phyloP scores from a whole-genome alignment of 1,284 basidiomycete species.

The Athelia sp. region DNA sequence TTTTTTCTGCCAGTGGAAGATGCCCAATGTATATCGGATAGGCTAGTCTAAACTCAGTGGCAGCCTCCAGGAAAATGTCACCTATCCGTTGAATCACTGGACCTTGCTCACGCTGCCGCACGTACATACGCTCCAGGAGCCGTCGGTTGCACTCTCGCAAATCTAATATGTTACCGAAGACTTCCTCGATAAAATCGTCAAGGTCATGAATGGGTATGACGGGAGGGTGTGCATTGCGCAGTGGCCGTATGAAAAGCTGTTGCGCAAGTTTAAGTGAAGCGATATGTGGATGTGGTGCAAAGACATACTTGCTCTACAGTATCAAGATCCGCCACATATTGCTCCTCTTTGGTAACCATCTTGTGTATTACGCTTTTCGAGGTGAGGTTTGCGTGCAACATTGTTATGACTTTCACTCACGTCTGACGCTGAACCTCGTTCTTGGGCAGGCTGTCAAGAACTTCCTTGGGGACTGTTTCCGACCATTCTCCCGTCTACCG shows the following conservation, averaged over 20 bases:
- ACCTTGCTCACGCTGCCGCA: slow-evolving; percentile 84
- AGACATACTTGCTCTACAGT: slow-evolving; percentile 59
- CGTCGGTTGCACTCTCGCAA: slow-evolving; percentile 78
- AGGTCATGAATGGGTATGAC: slow-evolving; percentile 65
- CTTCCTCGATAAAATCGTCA: slow-evolving; percentile 79
- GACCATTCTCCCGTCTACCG: slow-evolving; percentile 63
- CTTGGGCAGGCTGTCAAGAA: slow-evolving; percentile 66
- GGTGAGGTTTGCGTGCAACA: not conserved
- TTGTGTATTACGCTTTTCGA: slow-evolving; percentile 81
- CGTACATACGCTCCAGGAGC: slow-evolving; percentile 81
- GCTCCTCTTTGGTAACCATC: slow-evolving; percentile 86
- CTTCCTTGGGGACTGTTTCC: slow-evolving; percentile 59
- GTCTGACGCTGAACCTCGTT: slow-evolving; percentile 84
- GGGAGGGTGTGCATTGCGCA: slow-evolving; percentile 67
- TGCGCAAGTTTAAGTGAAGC: not conserved
- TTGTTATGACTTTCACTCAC: slow-evolving; percentile 29
- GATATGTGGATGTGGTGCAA: not conserved
- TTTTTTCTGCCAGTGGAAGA: slow-evolving; percentile 81
- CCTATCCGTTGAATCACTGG: slow-evolving; percentile 85
- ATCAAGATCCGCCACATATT: slow-evolving; percentile 87
- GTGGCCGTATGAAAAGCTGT: slow-evolving; percentile 75
- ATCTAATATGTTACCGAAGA: slow-evolving; percentile 86
- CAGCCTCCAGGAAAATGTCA: slow-evolving; percentile 86
- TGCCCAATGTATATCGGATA: slow-evolving; percentile 88
- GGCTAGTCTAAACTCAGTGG: slow-evolving; percentile 81